phyloP scores from a whole-genome alignment of 2,329 filamentous ascomycete species.

The Chrysoporthe cubensis region DNA sequence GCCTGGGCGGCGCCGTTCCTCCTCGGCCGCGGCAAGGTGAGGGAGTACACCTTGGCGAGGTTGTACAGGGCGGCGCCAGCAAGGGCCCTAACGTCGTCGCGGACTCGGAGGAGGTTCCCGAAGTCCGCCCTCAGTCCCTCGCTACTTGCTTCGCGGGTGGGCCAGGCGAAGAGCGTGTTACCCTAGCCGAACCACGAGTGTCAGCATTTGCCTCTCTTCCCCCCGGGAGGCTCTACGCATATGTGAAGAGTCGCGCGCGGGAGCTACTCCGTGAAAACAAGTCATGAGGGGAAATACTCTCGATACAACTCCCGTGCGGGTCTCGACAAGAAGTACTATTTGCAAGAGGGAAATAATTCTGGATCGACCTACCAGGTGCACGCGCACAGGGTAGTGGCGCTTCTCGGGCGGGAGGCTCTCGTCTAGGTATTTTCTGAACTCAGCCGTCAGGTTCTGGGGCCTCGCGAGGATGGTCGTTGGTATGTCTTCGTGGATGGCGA shows the following conservation, averaged over 20 bases:
- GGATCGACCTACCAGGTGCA: slow-evolving; percentile 34
- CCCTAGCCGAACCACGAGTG: background rate
- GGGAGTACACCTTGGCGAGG: slow-evolving; percentile 34
- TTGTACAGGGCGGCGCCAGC: slow-evolving; percentile 41
- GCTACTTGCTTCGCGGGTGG: slow-evolving; percentile 35
- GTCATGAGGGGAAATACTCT: too few relatives aligned
- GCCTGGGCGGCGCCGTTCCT: background rate
- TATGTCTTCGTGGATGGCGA: slow-evolving; percentile 27
- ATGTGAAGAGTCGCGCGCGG: too few relatives aligned
- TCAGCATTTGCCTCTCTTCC: background rate
- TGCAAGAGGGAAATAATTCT: background rate
- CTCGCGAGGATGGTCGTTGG: slow-evolving; percentile 34
- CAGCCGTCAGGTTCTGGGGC: slow-evolving; percentile 29
- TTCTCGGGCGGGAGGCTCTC: slow-evolving; percentile 32
- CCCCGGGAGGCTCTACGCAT: too few relatives aligned
- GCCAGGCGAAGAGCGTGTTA: slow-evolving; percentile 38
- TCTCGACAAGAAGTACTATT: too few relatives aligned
- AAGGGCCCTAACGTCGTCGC: slow-evolving; percentile 39
- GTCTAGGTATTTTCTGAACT: slow-evolving; percentile 37
- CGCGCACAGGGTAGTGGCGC: slow-evolving; percentile 39
- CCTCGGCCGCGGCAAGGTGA: slow-evolving; percentile 33
- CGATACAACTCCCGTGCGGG: too few relatives aligned
- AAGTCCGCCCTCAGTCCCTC: slow-evolving; percentile 39
- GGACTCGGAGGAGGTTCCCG: slow-evolving; percentile 44
- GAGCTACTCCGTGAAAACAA: too few relatives aligned